Percentiles rank a stretch among this genome's conserved stretches.
phyloP scores from a whole-genome alignment of 305 asterid genomes.

The Salvia sclarea region DNA sequence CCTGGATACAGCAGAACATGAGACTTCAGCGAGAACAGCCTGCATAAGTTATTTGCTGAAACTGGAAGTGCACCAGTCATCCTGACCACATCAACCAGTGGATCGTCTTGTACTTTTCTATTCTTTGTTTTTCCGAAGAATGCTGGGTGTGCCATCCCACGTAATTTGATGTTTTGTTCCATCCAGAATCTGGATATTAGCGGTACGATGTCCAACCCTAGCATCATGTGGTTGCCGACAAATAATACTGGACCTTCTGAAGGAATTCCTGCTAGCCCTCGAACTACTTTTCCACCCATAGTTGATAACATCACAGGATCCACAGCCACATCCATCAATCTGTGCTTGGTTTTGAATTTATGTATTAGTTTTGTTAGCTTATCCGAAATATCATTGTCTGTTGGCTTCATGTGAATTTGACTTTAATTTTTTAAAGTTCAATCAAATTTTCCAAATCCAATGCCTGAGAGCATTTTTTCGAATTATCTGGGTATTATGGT shows the following conservation, averaged over 20 bases:
- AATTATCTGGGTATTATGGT: no score
- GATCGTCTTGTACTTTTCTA: constrained; percentile 36
- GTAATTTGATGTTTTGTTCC: constrained; percentile 41
- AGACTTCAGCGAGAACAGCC: constrained; percentile 45
- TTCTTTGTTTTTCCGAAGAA: constrained; percentile 31
- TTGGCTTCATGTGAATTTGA: not conserved
- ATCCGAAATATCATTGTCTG: not conserved
- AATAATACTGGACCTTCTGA: constrained; percentile 53
- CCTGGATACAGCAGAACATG: constrained; percentile 59
- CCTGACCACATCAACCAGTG: constrained; percentile 39
- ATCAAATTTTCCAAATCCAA: no score
- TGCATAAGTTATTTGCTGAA: constrained; percentile 46
- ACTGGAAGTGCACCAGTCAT: constrained; percentile 51
- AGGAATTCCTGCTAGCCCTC: constrained; percentile 58
- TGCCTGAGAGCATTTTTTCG: no score
- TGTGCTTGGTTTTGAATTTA: constrained; percentile 9
- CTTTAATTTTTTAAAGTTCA: no score
- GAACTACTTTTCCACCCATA: constrained; percentile 44
- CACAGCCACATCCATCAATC: constrained; percentile 43
- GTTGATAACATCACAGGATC: constrained; percentile 59
- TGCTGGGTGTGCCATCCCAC: constrained; percentile 52
- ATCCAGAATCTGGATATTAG: constrained; percentile 42
- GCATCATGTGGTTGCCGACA: constrained; percentile 59
- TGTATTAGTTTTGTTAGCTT: not conserved
- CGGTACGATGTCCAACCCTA: constrained; percentile 43